Evolutionary conservation across 2,329 filamentous ascomycete species (phyloP).

Genomic region (Apiospora phragmitis): DNA sequence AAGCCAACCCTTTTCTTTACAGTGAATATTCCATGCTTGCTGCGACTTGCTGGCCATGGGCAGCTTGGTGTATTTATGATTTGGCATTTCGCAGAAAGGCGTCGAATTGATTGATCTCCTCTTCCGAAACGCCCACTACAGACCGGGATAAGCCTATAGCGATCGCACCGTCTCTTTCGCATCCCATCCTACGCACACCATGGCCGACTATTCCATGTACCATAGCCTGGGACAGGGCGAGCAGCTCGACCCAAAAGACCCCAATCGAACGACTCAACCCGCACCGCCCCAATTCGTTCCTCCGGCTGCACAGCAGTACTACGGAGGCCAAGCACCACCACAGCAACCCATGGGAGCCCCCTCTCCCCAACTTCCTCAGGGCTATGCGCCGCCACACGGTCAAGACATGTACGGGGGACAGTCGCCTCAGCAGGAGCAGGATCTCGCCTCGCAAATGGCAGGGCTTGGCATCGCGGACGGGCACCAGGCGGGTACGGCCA

Average conservation of each 20-base stretch:
- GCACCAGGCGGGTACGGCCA: conserved; percentile 43
- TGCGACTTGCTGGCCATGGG: conserved; percentile 9
- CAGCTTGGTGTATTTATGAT: conserved; percentile 7
- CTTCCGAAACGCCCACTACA: not conserved
- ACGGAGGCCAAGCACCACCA: conserved; percentile 38
- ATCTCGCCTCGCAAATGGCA: conserved; percentile 74
- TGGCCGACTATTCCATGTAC: conserved; percentile 58
- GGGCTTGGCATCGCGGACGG: conserved; percentile 67
- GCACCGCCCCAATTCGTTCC: conserved; percentile 57
- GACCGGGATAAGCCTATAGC: not conserved
- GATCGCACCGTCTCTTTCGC: not conserved
- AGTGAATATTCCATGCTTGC: conserved; percentile 3
- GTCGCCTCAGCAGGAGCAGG: conserved; percentile 34
- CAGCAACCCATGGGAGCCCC: conserved; percentile 42
- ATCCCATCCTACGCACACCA: conserved; percentile 26
- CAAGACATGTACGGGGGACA: conserved; percentile 31
- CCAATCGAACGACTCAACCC: conserved; percentile 51
- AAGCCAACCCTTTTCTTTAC: not conserved
- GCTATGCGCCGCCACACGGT: conserved; percentile 32
- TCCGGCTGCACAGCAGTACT: conserved; percentile 54
- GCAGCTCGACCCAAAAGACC: conserved; percentile 54
- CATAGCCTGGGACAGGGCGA: conserved; percentile 58
- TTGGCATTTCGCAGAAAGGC: not conserved
- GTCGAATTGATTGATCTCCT: conserved; percentile 6
- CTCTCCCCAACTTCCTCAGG: conserved; percentile 33